These are phyloP conservation scores for Diutina catenulata DNA, from an alignment of 1,139 yeast species.

Conservation along the genomic window DNA sequence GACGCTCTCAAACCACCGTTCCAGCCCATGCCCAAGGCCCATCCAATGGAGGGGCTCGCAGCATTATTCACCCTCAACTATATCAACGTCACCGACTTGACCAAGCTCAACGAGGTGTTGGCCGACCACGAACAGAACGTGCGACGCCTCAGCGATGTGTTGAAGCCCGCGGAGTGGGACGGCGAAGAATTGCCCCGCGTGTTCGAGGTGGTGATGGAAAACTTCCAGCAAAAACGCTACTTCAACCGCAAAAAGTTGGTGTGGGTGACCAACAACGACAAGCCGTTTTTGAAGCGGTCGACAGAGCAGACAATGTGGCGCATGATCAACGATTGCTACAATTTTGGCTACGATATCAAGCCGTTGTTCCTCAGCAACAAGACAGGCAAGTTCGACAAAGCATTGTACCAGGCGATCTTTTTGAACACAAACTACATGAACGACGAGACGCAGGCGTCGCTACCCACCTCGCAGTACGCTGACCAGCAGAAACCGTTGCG, in stretches of 20 bases:
- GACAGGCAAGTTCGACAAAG: constrained; percentile 31
- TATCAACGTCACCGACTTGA: background rate
- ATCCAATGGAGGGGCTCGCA: background rate
- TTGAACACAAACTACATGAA: constrained; percentile 18
- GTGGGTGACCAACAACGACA: constrained; percentile 33
- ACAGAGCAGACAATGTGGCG: constrained; percentile 36
- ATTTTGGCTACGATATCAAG: constrained; percentile 36
- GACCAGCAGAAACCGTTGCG: background rate
- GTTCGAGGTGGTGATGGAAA: constrained; percentile 22
- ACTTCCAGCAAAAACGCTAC: constrained; percentile 18
- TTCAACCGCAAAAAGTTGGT: constrained; percentile 26
- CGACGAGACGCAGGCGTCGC: constrained; percentile 7
- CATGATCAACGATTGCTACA: constrained; percentile 48
- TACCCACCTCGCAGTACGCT: constrained; percentile 9
- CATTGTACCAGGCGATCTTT: constrained; percentile 46
- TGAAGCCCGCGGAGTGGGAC: background rate
- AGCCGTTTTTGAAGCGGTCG: constrained; percentile 19
- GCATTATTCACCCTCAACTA: background rate
- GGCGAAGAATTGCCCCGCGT: constrained; percentile 15
- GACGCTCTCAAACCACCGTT: background rate
- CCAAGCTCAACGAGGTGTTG: background rate
- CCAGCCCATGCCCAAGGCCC: background rate
- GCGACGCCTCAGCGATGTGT: background rate
- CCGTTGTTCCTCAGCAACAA: constrained; percentile 46
- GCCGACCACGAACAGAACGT: background rate